phyloP scores from a whole-genome alignment of 495 filamentous ascomycete species.

The Talaromyces wortmannii region DNA sequence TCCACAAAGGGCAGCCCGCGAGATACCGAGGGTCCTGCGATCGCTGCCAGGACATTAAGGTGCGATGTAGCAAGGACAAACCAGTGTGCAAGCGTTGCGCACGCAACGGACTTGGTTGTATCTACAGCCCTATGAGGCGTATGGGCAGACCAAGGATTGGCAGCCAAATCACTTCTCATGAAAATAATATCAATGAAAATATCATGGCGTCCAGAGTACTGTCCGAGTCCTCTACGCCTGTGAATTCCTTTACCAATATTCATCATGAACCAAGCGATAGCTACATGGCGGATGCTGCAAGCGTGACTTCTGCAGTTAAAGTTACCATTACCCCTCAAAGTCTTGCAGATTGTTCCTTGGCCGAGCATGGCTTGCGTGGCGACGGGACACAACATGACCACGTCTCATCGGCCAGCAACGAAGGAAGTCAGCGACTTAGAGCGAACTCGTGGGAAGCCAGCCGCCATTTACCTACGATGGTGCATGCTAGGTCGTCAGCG shows the following conservation, averaged over 20 bases:
- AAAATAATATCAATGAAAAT: too few relatives aligned
- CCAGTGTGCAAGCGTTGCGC: background rate
- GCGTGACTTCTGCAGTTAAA: background rate
- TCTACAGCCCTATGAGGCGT: background rate
- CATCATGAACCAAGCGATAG: background rate
- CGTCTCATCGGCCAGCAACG: too few relatives aligned
- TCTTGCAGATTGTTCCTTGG: too few relatives aligned
- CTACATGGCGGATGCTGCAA: background rate
- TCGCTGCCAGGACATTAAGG: background rate
- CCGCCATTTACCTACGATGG: background rate
- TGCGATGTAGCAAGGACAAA: background rate
- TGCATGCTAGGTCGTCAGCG: background rate
- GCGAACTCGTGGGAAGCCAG: background rate
- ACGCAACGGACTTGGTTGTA: background rate
- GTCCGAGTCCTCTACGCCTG: background rate
- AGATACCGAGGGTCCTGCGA: background rate
- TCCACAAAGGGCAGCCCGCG: background rate
- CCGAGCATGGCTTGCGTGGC: too few relatives aligned
- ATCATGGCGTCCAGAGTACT: too few relatives aligned
- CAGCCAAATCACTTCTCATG: background rate
- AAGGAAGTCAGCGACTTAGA: background rate
- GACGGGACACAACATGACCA: too few relatives aligned
- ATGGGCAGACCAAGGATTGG: background rate
- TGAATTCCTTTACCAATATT: background rate
- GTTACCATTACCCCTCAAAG: background rate